Evolutionary conservation across 805 yeast genomes (phyloP).

Genomic region (Grigorovia jiainica): DNA sequence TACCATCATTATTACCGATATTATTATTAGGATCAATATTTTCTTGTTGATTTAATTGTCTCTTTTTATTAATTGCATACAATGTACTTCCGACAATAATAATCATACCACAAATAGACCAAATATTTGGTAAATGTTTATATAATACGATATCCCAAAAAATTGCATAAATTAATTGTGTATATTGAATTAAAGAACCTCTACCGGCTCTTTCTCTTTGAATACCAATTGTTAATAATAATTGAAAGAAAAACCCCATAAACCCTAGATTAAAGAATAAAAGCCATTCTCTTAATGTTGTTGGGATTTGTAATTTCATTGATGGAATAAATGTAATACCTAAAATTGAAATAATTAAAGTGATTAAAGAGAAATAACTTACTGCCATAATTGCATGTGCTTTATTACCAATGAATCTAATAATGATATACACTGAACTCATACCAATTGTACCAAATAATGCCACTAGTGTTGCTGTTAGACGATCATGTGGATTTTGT

Average conservation of each 20-base stretch:
- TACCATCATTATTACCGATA: not conserved
- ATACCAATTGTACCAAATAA: constrained; percentile 63
- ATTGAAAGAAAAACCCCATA: constrained; percentile 78
- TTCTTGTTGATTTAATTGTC: not conserved
- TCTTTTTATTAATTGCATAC: constrained; percentile 44
- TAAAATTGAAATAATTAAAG: constrained; percentile 44
- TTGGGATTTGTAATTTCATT: constrained; percentile 51
- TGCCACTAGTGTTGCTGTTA: constrained; percentile 56
- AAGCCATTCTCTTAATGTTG: constrained; percentile 54
- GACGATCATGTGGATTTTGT: constrained; percentile 42
- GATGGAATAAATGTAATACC: constrained; percentile 50
- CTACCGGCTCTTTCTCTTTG: constrained; percentile 73
- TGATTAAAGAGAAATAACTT: constrained; percentile 58
- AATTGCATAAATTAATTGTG: constrained; percentile 73
- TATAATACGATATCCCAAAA: constrained; percentile 65
- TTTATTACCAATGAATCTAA: constrained; percentile 64
- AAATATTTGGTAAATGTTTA: constrained; percentile 60
- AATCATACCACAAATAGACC: constrained; percentile 60
- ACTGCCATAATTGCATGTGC: constrained; percentile 80
- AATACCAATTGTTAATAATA: constrained; percentile 68
- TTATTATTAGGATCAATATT: no score
- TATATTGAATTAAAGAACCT: constrained; percentile 65
- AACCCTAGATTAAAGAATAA: constrained; percentile 54
- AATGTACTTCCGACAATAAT: constrained; percentile 61
- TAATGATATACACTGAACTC: constrained; percentile 55